Evolutionary conservation across 768 basidiomycete genomes (phyloP), one percentile per base, ranked within the genome.

Genomic region (Collybiopsis confluens): DNA sequence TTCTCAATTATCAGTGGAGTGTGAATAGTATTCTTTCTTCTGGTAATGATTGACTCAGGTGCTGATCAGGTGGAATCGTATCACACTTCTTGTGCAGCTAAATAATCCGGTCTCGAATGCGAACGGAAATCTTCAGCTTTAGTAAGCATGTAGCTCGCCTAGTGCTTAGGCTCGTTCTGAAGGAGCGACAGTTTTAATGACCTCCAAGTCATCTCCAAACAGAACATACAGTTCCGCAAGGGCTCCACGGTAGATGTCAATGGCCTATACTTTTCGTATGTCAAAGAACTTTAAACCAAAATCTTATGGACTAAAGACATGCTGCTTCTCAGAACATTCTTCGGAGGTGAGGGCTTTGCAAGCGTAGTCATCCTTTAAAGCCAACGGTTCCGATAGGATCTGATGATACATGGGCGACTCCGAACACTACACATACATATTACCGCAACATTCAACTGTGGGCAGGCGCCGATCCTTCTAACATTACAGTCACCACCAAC

Each of bases 251-350:
- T 93, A 23, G 64, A 70, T 8, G 76, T 81, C 8, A 84, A 83
- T 30, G 90, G 92, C 7, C 66, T 92, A 45, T 92, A 81, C 70
- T 88, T 93, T 68, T 92, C 90, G 82, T 87, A 54, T 67, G 83
- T 67, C 4, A 27, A 30, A 54, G 6, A 52, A 24, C 58, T 35
- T 52, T 18, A 36, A 18, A n/a, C 28, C 13, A 41, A 45, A 20
- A 41, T 46, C 33, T 48, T 2, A 35, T 13, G 56, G 41, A 27
- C 26, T 43, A 30, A 53, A 57, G 20, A 52, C 42, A 26, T 38
- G 38, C 47, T 27, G 24, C 13, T 45, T 4, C 44, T 8, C 56
- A 88, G 87, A 30, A 90, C 88, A 20, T 92, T 92, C 73, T 92
- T 91, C 63, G 90, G 90, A 68, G 91, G 88, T 72, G 58, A 65